A percentile compares a stretch with the other conserved stretches of the same genome.
These are phyloP conservation scores for Aspergillus haitiensis DNA, from an alignment of 495 filamentous ascomycete species.

Conservation along the genomic window DNA sequence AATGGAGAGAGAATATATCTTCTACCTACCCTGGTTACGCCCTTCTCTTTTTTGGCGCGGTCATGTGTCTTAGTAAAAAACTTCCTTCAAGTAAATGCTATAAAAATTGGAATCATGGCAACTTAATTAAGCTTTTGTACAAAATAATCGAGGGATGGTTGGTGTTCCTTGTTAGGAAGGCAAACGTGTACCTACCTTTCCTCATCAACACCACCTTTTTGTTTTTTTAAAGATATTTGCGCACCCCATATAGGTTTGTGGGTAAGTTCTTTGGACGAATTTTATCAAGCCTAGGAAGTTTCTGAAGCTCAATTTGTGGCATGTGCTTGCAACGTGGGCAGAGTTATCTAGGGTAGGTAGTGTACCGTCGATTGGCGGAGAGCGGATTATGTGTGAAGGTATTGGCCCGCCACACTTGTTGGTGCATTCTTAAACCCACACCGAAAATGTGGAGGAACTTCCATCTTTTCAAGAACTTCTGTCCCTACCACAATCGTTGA, in stretches of 20 bases:
- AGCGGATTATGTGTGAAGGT: slow-evolving; percentile 17
- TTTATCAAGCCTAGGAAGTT: too few relatives aligned
- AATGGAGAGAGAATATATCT: neutral
- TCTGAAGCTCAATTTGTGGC: neutral
- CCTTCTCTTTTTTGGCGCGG: neutral
- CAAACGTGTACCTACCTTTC: too few relatives aligned
- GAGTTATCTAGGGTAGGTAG: neutral
- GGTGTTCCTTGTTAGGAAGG: too few relatives aligned
- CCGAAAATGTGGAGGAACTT: slow-evolving; percentile 29
- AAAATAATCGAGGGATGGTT: too few relatives aligned
- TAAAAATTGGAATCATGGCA: too few relatives aligned
- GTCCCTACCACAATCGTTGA: slow-evolving; percentile 10
- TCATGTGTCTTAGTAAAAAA: neutral
- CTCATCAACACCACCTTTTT: too few relatives aligned
- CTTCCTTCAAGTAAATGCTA: too few relatives aligned
- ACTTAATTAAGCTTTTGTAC: too few relatives aligned
- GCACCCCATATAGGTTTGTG: neutral
- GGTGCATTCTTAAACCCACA: slow-evolving; percentile 22
- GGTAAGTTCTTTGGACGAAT: too few relatives aligned
- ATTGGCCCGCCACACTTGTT: slow-evolving; percentile 23
- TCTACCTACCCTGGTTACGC: neutral
- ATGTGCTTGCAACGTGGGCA: neutral
- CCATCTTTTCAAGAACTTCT: slow-evolving; percentile 18
- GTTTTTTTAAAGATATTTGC: neutral
- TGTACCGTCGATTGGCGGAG: slow-evolving; percentile 21